Evolutionary conservation across 2,329 filamentous ascomycete genomes (phyloP), one percentile per base, ranked within the genome.

Genomic region (Fonsecaea pedrosoi): DNA sequence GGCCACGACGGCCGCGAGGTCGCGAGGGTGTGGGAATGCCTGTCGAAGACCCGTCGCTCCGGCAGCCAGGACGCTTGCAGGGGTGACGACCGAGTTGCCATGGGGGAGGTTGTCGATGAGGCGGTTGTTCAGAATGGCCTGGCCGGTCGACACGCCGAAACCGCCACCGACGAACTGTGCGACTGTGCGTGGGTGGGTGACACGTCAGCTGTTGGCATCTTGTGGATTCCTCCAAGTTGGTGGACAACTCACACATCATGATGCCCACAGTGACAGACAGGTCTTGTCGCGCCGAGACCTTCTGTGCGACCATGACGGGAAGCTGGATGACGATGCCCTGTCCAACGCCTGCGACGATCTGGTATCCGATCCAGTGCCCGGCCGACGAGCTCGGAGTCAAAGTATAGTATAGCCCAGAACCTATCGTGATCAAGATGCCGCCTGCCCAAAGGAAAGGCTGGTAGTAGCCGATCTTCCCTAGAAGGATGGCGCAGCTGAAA

Each of bases 331-430:
- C 63, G 18, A 75, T 54, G 9, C 71, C 76, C 25, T 70, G 42
- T 15, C 70, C 74, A 9, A 72, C 37, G 4, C 76, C 77, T 15
- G 66, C 62, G 8, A 79, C 50, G 34, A 77, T 70, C 63, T 79
- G 78, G 60, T 77, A 79, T 0, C 78, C 78, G 15, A 79, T 73
- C 78, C 76, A 80, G 35, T 74, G 72, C 4, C 70, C 73, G 2
- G 72, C 54, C 2, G 67, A 54, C 1, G 75, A 73, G 25, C 69
- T 55, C 5, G 73, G 65, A 25, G 76, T 69, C 18, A 78, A 58
- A 0, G 76, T 79, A 59, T 75, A 78, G 25, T 78, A 18, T 1
- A 80, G 66, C 7, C 77, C 78, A 10, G 58, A 55, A 0, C 64
- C 76, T 13, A 78, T 66, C 0, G 75, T 65, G 21, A 69, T 61